Conservation (phyloP, 805 yeast genomes). For the Ogataea chonburiensis region DNA sequence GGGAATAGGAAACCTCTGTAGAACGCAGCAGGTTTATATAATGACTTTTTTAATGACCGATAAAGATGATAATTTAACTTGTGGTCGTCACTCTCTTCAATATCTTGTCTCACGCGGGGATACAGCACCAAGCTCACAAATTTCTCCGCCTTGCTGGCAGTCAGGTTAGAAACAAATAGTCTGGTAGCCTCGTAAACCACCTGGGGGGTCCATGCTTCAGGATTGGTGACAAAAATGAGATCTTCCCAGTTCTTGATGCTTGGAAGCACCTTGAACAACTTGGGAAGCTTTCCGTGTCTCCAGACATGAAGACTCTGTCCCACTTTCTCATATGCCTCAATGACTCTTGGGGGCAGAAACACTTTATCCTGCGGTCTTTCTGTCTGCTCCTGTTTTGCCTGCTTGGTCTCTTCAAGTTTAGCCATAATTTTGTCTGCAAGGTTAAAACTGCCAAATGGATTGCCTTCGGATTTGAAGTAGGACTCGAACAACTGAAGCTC, state of each 20-base stretch:
- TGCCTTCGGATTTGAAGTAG: conserved; percentile 48
- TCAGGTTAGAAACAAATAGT: conserved; percentile 85
- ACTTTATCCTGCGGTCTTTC: conserved; percentile 66
- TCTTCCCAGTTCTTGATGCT: conserved; percentile 94
- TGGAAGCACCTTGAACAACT: conserved; percentile 92
- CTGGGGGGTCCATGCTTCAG: conserved; percentile 92
- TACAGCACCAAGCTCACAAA: conserved; percentile 67
- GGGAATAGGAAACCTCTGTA: conserved; percentile 96
- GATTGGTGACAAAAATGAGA: conserved; percentile 86
- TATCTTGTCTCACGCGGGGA: conserved; percentile 68
- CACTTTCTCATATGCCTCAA: conserved; percentile 89
- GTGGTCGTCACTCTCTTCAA: conserved; percentile 73
- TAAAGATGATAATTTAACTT: conserved; percentile 88
- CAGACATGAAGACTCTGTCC: conserved; percentile 85
- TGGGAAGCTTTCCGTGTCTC: conserved; percentile 96
- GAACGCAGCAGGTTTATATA: conserved; percentile 96
- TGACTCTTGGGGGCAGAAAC: conserved; percentile 91
- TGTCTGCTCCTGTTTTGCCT: conserved; percentile 26
- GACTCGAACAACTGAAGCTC: conserved; percentile 84
- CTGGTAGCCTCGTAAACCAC: conserved; percentile 94
- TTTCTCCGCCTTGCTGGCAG: conserved; percentile 83
- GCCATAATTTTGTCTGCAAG: conserved; percentile 94
- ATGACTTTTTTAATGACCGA: conserved; percentile 85
- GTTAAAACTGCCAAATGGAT: conserved; percentile 50
- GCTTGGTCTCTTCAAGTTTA: conserved; percentile 67